These are phyloP conservation scores for Arctostaphylos glauca DNA, from an alignment of 148 eudicot genomes.

Conservation along the genomic window DNA sequence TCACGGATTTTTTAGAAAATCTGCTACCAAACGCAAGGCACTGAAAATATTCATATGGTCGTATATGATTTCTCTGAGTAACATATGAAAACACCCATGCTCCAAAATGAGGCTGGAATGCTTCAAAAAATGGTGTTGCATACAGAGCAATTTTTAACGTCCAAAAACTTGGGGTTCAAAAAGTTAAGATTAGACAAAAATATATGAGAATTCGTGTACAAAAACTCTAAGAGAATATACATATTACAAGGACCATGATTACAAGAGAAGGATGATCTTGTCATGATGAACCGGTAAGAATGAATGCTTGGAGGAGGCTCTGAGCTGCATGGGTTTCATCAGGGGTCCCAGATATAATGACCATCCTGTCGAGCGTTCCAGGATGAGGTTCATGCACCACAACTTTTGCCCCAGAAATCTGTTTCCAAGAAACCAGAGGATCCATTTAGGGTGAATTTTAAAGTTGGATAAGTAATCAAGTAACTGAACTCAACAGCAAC, in stretches of 20 bases:
- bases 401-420: constrained; percentile 89
- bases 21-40: neutral
- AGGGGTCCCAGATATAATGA: constrained; percentile 74
- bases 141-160: neutral
- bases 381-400: constrained; percentile 51
- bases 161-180: neutral
- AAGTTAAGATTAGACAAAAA: neutral
- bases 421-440: constrained; percentile 20
- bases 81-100: neutral
- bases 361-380: constrained; percentile 43
- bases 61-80: no score
- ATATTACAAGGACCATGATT: neutral
- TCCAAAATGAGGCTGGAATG: neutral
- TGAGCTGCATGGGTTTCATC: constrained; percentile 88
- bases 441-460: neutral
- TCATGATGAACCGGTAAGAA: constrained; percentile 54
- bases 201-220: neutral
- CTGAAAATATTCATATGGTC: neutral
- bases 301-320: constrained; percentile 84
- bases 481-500: neutral
- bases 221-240: neutral
- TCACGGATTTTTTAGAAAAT: neutral
- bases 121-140: neutral
- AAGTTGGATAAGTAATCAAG: neutral
- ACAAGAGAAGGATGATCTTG: neutral